Base-by-base conservation (phyloP, 768 basidiomycete species). In the Suillus fuscotomentosus region DNA sequence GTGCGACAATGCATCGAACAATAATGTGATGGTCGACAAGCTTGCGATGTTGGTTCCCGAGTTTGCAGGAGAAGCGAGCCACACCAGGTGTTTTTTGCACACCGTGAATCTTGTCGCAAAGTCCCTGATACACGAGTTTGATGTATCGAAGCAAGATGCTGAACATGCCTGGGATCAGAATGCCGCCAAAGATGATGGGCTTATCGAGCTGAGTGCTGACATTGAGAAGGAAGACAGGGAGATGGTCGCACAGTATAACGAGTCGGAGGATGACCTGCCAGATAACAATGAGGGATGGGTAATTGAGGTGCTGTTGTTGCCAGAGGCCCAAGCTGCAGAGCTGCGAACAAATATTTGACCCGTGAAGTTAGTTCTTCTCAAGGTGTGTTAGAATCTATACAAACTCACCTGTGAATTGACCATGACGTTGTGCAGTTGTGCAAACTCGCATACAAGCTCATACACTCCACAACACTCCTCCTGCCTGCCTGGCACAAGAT, bases 81-180 rank as follows among this genome's bases (percentile, higher is more conserved):
- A 69, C 1, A 73, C 71, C 0, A 56, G 70, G 0, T 84, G 82
- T 64, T 81, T 84, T 60, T 62, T 68, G 0, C 82, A 83, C 54
- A 68, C 81, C 1, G 39, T 81, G 3, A 80, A 78, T 50, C 68
- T 84, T 0, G 68, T 78, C 9, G 75, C 73, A 4, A 77, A 79
- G 27, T 68, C 63, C 2, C 38, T 79, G 2, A 51, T 79, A 2
- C 10, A 60, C 27, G 47, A 64, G 11, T 71, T 62, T 22, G 24
- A 64, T 0, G 11, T 48, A 6, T 48, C 5, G 11, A 48, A 48
- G 27, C 48, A 31, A 31, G 45, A 64, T 15, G 15, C 38, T 38
- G 54, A 65, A 24, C 27, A 27, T 13, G 47, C 47, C 11, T 13
- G 5, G n/a, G 59, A 64, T 43, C 0, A 14, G 4, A 34, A n/a